Percentiles rank a stretch among this genome's conserved stretches.
Evolutionary conservation across 108 stramenopile genomes (phyloP).

Genomic region (Skeletonema grethae): DNA sequence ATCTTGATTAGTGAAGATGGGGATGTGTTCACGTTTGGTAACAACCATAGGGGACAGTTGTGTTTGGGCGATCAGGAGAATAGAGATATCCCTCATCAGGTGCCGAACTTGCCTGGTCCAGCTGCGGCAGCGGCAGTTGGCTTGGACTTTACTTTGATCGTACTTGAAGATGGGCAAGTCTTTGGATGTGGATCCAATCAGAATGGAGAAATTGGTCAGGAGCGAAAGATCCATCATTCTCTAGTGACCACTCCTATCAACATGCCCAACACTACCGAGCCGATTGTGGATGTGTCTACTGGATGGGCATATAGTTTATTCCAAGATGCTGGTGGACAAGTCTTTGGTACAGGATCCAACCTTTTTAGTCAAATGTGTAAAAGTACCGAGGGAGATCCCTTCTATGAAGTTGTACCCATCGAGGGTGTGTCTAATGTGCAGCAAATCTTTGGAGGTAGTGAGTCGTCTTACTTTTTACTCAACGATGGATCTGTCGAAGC

Average conservation of each 20-base stretch:
- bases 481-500: conserved; percentile 14
- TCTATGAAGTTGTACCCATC: conserved; percentile 11
- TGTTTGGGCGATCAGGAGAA: conserved; percentile 17
- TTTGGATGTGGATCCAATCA: conserved; percentile 44
- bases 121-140: conserved; percentile 37
- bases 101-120: conserved; percentile 7
- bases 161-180: conserved; percentile 31
- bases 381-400: conserved; percentile 15
- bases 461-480: conserved; percentile 27
- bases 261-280: background rate
- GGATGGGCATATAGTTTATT: conserved; percentile 23
- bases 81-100: conserved; percentile 8
- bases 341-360: conserved; percentile 20
- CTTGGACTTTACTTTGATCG: conserved; percentile 40
- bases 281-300: background rate
- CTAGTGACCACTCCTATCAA: background rate
- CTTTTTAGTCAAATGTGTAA: conserved; percentile 24
- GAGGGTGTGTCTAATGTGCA: background rate
- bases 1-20: conserved; percentile 10
- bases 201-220: conserved; percentile 41
- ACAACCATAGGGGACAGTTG: conserved; percentile 25
- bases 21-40: conserved; percentile 19
- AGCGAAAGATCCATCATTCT: background rate
- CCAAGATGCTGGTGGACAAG: background rate
- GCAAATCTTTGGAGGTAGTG: conserved; percentile 22